Percentiles rank a stretch among this genome's conserved stretches.
phyloP scores from a whole-genome alignment of 805 yeast species.

The Tanozyma kutaoensis region DNA sequence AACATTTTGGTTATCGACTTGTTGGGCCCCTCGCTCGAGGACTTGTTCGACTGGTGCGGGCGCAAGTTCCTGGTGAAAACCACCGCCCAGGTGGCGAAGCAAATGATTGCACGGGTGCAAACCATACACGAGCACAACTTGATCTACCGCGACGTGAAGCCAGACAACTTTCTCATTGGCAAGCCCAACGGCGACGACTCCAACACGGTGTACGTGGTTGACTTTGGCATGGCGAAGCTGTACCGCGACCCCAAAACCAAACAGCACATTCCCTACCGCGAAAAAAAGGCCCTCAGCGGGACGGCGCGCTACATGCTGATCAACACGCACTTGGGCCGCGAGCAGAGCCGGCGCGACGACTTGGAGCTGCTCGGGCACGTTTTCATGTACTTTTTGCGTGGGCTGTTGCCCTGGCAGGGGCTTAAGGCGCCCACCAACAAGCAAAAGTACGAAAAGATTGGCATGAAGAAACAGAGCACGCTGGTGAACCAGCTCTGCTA shows the following conservation, averaged over 20 bases:
- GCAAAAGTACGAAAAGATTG: constrained; percentile 94
- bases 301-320: constrained; percentile 99
- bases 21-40: constrained; percentile 92
- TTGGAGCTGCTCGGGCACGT: constrained; percentile 95
- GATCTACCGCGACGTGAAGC: constrained; percentile 93
- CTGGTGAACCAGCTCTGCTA: constrained; percentile 74
- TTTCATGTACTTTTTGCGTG: constrained; percentile 85
- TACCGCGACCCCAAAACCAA: constrained; percentile 94
- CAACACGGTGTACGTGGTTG: constrained; percentile 78
- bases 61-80: constrained; percentile 80
- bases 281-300: constrained; percentile 89
- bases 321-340: constrained; percentile 94
- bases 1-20: constrained; percentile 89
- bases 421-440: constrained; percentile 95
- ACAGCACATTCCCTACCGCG: constrained; percentile 93
- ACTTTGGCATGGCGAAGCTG: constrained; percentile 98
- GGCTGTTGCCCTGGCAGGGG: constrained; percentile 98
- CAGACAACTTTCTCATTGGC: constrained; percentile 92
- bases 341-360: constrained; percentile 93
- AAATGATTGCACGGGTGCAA: constrained; percentile 83
- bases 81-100: constrained; percentile 86
- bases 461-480: constrained; percentile 89
- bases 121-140: constrained; percentile 80
- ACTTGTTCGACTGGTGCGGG: constrained; percentile 96
- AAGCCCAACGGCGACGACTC: constrained; percentile 76